Percentiles rank a stretch among this genome's conserved stretches.
Conservation (phyloP, 2,329 filamentous ascomycete genomes). For the Fusarium sp. region DNA sequence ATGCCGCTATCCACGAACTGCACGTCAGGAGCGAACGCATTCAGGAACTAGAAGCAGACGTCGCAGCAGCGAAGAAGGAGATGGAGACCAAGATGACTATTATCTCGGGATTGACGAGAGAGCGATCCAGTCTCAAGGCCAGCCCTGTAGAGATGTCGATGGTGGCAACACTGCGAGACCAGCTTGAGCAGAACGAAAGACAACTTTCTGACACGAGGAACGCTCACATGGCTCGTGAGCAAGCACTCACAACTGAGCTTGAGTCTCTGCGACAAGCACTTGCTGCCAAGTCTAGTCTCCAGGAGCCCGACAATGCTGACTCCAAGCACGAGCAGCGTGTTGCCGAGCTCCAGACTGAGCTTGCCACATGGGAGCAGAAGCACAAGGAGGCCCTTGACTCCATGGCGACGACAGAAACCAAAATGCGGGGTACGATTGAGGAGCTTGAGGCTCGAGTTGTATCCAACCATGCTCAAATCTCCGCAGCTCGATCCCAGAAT, state of each 20-base stretch:
- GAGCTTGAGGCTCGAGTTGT: slow-evolving; percentile 72
- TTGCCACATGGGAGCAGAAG: slow-evolving; percentile 78
- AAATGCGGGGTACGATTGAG: slow-evolving; percentile 75
- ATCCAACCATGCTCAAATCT: slow-evolving; percentile 62
- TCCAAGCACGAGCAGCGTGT: slow-evolving; percentile 66
- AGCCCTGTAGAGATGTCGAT: slow-evolving; percentile 92
- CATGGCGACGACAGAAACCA: slow-evolving; percentile 76
- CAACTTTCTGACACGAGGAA: slow-evolving; percentile 80
- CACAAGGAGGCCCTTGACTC: slow-evolving; percentile 76
- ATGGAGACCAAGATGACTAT: slow-evolving; percentile 98
- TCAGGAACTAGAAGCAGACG: slow-evolving; percentile 86
- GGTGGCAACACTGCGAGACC: slow-evolving; percentile 85
- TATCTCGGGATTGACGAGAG: slow-evolving; percentile 91
- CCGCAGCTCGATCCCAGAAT: slow-evolving; percentile 52
- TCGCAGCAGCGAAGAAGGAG: slow-evolving; percentile 86
- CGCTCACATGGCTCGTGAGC: slow-evolving; percentile 76
- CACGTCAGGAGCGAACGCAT: slow-evolving; percentile 88
- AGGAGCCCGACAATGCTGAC: slow-evolving; percentile 45
- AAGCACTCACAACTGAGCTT: slow-evolving; percentile 77
- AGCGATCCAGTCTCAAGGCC: slow-evolving; percentile 86
- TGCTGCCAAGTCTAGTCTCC: slow-evolving; percentile 35
- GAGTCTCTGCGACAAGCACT: slow-evolving; percentile 70
- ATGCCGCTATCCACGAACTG: slow-evolving; percentile 91
- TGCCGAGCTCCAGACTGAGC: slow-evolving; percentile 73
- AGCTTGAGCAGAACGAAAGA: slow-evolving; percentile 86